phyloP scores from a whole-genome alignment of 2,329 filamentous ascomycete species.

The Exophiala xenobiotica region DNA sequence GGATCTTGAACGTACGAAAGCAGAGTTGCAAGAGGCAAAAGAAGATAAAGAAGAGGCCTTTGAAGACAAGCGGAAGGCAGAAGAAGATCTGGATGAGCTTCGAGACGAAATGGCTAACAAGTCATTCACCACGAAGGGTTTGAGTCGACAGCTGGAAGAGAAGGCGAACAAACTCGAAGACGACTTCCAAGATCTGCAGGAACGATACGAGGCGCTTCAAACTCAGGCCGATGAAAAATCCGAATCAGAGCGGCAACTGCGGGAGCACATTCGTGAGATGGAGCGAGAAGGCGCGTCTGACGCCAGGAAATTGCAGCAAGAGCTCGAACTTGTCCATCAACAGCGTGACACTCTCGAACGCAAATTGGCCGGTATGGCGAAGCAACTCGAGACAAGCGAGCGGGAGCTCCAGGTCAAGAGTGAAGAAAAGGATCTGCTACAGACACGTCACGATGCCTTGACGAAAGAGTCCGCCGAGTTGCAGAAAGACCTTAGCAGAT shows the following conservation, averaged over 20 bases:
- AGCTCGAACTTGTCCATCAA: conserved; percentile 43
- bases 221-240: conserved; percentile 46
- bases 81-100: conserved; percentile 60
- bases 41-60: conserved; percentile 50
- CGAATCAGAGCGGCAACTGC: conserved; percentile 40
- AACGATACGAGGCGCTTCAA: conserved; percentile 46
- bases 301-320: conserved; percentile 42
- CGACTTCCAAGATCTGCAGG: conserved; percentile 58
- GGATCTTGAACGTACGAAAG: conserved; percentile 40
- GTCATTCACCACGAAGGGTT: conserved; percentile 70
- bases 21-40: conserved; percentile 43
- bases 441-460: conserved; percentile 67
- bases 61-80: conserved; percentile 51
- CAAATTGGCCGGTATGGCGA: conserved; percentile 42
- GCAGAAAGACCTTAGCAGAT: conserved; percentile 60
- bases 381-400: conserved; percentile 54
- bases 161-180: conserved; percentile 65
- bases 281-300: conserved; percentile 41
- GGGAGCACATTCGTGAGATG: conserved; percentile 43
- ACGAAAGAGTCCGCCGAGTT: conserved; percentile 65
- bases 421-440: conserved; percentile 67
- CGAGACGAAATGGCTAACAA: conserved; percentile 79
- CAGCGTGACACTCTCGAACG: conserved; percentile 48
- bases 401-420: conserved; percentile 59
- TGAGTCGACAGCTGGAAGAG: conserved; percentile 73